Evolutionary conservation across 2,329 filamentous ascomycete species (phyloP).

Genomic region (Mycosphaerella arachidis): DNA sequence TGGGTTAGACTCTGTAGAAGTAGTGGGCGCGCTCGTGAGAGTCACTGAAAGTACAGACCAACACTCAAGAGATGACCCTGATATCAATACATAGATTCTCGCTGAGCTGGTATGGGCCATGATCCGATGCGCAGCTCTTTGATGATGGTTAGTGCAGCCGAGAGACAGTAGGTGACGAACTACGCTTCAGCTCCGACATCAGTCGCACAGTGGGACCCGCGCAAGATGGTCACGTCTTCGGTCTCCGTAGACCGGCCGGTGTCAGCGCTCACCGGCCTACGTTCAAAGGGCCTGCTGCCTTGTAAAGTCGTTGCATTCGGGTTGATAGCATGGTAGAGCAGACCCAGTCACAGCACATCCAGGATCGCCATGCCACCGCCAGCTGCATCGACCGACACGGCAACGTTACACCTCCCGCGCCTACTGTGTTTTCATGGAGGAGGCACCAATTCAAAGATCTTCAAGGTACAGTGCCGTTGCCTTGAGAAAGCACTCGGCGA

Average conservation of each 20-base stretch:
- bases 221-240: not conserved
- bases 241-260: not conserved
- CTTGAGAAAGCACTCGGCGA: slow-evolving; percentile 30
- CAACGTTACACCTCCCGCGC: slow-evolving; percentile 5
- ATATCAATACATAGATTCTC: no score
- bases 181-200: not conserved
- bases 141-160: not conserved
- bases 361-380: no score
- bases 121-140: no score
- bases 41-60: no score
- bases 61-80: no score
- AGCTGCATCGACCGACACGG: not conserved
- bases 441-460: slow-evolving; percentile 38
- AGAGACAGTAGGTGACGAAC: not conserved
- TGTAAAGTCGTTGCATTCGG: not conserved
- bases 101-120: no score
- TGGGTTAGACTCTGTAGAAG: no score
- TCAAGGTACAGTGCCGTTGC: slow-evolving; percentile 36
- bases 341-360: not conserved
- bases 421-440: slow-evolving; percentile 41
- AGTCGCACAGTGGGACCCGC: not conserved
- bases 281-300: not conserved
- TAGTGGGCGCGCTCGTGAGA: no score
- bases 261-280: not conserved
- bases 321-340: not conserved